phyloP scores from a whole-genome alignment of 1,139 yeast genomes.

The Pichia sp. region DNA sequence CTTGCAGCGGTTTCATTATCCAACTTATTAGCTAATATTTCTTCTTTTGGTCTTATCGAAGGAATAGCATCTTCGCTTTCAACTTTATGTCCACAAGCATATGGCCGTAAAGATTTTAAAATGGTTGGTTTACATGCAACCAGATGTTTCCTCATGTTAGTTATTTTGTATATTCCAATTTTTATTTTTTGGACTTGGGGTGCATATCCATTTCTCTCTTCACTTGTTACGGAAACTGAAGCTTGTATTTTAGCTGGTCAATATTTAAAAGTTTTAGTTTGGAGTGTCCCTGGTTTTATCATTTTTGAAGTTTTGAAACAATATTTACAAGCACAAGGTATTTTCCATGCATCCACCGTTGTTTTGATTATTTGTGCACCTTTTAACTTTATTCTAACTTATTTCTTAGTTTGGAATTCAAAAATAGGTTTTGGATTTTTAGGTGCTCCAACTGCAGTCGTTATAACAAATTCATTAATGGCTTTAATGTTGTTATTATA shows the following conservation, averaged over 20 bases:
- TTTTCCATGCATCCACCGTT: slow-evolving; percentile 72
- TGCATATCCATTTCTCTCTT: slow-evolving; percentile 40
- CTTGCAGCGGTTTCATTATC: slow-evolving; percentile 69
- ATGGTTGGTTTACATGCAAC: slow-evolving; percentile 62
- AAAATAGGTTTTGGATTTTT: slow-evolving; percentile 56
- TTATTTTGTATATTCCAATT: slow-evolving; percentile 52
- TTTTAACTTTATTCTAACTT: slow-evolving; percentile 56
- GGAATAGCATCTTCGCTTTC: slow-evolving; percentile 72
- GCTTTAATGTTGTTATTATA: slow-evolving; percentile 42
- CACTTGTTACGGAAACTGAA: slow-evolving; percentile 44
- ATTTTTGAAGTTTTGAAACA: slow-evolving; percentile 68
- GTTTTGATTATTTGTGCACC: slow-evolving; percentile 68
- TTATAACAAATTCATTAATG: slow-evolving; percentile 66
- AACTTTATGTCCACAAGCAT: slow-evolving; percentile 73
- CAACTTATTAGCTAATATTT: slow-evolving; percentile 69
- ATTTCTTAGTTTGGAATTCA: slow-evolving; percentile 57
- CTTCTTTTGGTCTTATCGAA: slow-evolving; percentile 66
- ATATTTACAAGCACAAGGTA: slow-evolving; percentile 70
- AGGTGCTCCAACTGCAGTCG: slow-evolving; percentile 75
- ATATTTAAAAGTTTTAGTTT: slow-evolving; percentile 47
- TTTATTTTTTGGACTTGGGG: slow-evolving; percentile 52
- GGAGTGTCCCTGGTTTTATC: slow-evolving; percentile 69
- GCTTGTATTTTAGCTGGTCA: slow-evolving; percentile 50
- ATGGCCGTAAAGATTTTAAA: slow-evolving; percentile 56
- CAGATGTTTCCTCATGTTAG: slow-evolving; percentile 56